These are phyloP conservation scores for Metarhizium anisopliae DNA, from an alignment of 2,329 filamentous ascomycete species.

Conservation along the genomic window DNA sequence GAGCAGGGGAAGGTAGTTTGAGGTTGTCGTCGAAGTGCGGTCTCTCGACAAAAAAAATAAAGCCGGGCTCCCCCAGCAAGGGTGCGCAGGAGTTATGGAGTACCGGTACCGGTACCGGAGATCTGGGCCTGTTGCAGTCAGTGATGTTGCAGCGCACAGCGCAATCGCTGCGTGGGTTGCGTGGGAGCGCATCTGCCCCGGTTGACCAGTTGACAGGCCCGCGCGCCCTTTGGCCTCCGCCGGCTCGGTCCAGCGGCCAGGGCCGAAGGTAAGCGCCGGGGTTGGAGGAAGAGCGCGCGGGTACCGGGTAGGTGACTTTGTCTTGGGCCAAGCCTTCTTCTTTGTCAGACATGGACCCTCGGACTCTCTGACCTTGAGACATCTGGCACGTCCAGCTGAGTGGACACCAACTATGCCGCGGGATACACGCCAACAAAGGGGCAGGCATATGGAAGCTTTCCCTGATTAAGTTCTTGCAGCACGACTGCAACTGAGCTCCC, in stretches of 20 bases:
- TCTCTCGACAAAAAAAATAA: background rate
- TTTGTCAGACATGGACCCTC: background rate
- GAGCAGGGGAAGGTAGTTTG: background rate
- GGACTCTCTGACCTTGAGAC: too few relatives aligned
- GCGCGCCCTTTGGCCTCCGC: background rate
- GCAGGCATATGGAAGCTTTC: too few relatives aligned
- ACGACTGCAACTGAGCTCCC: background rate
- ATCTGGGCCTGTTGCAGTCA: background rate
- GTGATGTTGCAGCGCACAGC: background rate
- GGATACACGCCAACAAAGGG: background rate
- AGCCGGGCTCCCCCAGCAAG: background rate
- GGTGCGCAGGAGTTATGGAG: background rate
- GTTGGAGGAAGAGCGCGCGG: background rate
- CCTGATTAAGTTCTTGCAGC: too few relatives aligned
- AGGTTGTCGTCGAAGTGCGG: background rate
- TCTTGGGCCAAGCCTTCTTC: background rate
- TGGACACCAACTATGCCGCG: too few relatives aligned
- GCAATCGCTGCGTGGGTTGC: background rate
- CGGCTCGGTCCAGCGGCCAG: background rate
- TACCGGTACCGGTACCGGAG: conserved; percentile 7
- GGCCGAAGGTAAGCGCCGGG: conserved; percentile 5
- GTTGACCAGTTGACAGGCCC: background rate
- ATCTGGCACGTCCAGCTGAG: too few relatives aligned
- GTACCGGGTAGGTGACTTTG: background rate
- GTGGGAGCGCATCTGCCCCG: too few relatives aligned